Base-by-base conservation (phyloP, 441 rosid genomes). In the Aquilaria agallochum region DNA sequence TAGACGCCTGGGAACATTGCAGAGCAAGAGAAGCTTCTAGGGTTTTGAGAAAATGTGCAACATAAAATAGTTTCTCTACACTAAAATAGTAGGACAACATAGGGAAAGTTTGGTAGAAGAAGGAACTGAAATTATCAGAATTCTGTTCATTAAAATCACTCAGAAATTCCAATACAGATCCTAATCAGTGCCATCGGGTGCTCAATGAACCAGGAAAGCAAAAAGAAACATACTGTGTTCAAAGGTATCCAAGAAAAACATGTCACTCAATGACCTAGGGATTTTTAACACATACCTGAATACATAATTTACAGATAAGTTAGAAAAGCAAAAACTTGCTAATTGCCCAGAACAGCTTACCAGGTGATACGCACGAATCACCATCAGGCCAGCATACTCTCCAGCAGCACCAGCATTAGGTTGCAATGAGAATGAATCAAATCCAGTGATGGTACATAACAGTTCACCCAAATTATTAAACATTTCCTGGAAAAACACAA, bases 401-500 rank as follows among this genome's bases (percentile, higher is more conserved):
- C 99, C 99, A 69, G 99, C 81, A 54, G 96, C 96, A 77, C 97
- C 97, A 57, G 99, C 96, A 79, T 95, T 95, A 32, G 99, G 99
- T 86, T 95, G 99, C 80, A 95, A 74, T 30, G 99, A 95, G 90
- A 95, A 84, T 48, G 99, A 91, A 72, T 95, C 95, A 63, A 95
- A 95, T 44, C 99, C 97, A 58, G 99, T 91, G 72, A 95, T 76
- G 49, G 84, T 76, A 74, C 99, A 89, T 72, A 94, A 67, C 20
- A 86, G 79, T 3, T 89, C 81, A 51, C 97, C 99, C 88, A 94
- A 73, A 70, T 86, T 71, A 47, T 72, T 53, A 75, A 94, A 94
- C 99, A 94, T 91, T 86, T 94, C 99, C 99, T 94, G 63, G 54
- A 34, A 53, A 66, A 73, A 56, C 11, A 70, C 51, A 20, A 53